Evolutionary conservation across 306 rosid genomes (phyloP), one percentile per base, ranked within the genome.

Genomic region (Trichosanthes cucumerina): DNA sequence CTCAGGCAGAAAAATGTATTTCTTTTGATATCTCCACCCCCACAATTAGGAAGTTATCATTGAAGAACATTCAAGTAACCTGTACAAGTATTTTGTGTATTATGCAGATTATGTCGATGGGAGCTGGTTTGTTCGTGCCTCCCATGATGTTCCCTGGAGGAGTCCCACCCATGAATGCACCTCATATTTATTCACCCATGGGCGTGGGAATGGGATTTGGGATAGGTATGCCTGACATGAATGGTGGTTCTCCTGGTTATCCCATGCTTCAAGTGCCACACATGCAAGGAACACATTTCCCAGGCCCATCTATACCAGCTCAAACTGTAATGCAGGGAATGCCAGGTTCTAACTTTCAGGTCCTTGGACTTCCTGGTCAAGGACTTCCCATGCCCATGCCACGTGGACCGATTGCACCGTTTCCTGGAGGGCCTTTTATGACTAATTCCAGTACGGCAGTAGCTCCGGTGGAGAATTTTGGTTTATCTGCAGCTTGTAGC

Each of bases 61-160:
- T 39, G 44, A 16, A 26, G 15, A 78, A 57, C n/a, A 78, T 26
- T 34, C 3, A n/a, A 47, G 46, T 62, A 7, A 78, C 7, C 3
- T 19, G 21, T 43, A 16, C 19, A n/a, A 16, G 72, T 8, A 26
- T 86, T 82, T 86, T 50, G 9, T 65, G 80, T 81, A n/a, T 59
- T 75, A 44, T 64, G 79, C 90, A 93, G 98, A 82, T 90, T 23
- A 93, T 93, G 98, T 91, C 98, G 16, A 91, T 93, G 97, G 97
- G 97, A 85, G 82, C 88, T 57, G 89, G 91, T 84, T 85, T 90
- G 75, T 93, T 83, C 82, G 86, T 89, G 97, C 90, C 93, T 56
- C 91, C 89, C 47, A 85, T 91, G 96, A 90, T 90, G 92, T 80
- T 90, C 86, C 89, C 90, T 19, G 50, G 83, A 21, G 98, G 88